Evolutionary conservation across 495 filamentous ascomycete genomes (phyloP), one percentile per base, ranked within the genome.

Genomic region (Opeltia flavorubescens): DNA sequence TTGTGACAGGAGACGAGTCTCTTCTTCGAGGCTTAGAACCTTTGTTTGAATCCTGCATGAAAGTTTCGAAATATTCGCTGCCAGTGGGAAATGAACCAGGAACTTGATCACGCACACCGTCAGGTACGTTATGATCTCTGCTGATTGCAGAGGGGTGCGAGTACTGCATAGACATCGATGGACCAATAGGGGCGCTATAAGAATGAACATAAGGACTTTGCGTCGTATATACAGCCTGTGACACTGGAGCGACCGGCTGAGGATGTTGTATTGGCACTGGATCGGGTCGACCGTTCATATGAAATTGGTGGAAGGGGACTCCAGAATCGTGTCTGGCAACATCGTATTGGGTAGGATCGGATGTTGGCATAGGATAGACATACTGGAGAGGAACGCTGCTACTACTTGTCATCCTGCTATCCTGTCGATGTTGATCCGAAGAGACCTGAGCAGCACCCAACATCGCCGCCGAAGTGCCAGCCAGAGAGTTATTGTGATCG

Each of bases 261-360:
- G 75, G 75, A 44, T 77, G 71, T 46, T 76, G 74, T 4, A 79
- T 62, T 8, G 73, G 72, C 35, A 77, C 69, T 18, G 67, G 62
- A 4, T 65, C 70, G 13, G 72, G 67, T 20, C 69, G 65, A 36
- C 39, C 28, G 21, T 24, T 50, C 23, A 69, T 55, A 17, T 63
- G 50, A 5, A 65, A 69, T 44, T 64, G 75, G 58, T 66, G 72
- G 44, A 52, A 57, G 45, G 69, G 65, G n/a, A 66, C 64, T 34
- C 63, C 59, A 13, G 79, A 71, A 40, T 66, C 67, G 15, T 70
- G 59, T 8, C 60, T 56, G 20, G 58, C 62, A 48, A 65, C 72
- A 44, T 81, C 78, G 52, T 76, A 81, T 33, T 66, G 70, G 26
- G 64, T 63, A 3, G 75, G 75, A 55, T 84, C 81, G 9, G 68